phyloP scores from a whole-genome alignment of 2,329 filamentous ascomycete species.

The Trichoderma harzianum region DNA sequence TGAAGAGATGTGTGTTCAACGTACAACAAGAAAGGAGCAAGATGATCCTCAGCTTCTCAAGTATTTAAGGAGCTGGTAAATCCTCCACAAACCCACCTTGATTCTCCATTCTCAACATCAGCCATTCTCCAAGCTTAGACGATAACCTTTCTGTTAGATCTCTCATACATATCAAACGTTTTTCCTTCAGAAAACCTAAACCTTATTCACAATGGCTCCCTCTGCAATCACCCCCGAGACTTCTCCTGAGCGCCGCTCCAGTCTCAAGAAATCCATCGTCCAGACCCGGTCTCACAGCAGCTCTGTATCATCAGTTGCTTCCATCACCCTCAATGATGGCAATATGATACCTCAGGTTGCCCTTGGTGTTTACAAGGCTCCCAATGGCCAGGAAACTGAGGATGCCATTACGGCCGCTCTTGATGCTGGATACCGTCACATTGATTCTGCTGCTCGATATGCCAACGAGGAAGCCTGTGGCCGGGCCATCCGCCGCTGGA shows the following conservation, averaged over 20 bases:
- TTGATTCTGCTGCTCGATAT: conserved; percentile 57
- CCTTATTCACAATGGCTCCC: conserved; percentile 33
- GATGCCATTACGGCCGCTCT: conserved; percentile 60
- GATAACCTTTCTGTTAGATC: background rate
- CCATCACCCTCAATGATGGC: conserved; percentile 68
- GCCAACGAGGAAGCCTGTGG: conserved; percentile 68
- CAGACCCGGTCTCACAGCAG: conserved; percentile 26
- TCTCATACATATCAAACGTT: background rate
- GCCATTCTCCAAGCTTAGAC: conserved; percentile 17
- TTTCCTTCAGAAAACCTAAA: background rate
- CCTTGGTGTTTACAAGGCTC: conserved; percentile 46
- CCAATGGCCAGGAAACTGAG: conserved; percentile 54
- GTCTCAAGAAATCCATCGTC: conserved; percentile 28
- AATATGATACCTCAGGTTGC: conserved; percentile 59
- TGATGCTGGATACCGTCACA: conserved; percentile 52
- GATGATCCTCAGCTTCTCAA: background rate
- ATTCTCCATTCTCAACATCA: conserved; percentile 3
- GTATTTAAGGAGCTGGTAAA: conserved; percentile 22
- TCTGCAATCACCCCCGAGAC: conserved; percentile 35
- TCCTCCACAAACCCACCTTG: conserved; percentile 8
- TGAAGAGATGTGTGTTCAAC: background rate
- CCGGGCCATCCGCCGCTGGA: conserved; percentile 66
- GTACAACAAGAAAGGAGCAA: background rate
- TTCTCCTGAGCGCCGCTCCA: conserved; percentile 32
- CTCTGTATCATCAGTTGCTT: conserved; percentile 27